A percentile compares a stretch with the other conserved stretches of the same genome.
Conservation (phyloP, 495 filamentous ascomycete species). For the Clohesyomyces aquaticus region DNA sequence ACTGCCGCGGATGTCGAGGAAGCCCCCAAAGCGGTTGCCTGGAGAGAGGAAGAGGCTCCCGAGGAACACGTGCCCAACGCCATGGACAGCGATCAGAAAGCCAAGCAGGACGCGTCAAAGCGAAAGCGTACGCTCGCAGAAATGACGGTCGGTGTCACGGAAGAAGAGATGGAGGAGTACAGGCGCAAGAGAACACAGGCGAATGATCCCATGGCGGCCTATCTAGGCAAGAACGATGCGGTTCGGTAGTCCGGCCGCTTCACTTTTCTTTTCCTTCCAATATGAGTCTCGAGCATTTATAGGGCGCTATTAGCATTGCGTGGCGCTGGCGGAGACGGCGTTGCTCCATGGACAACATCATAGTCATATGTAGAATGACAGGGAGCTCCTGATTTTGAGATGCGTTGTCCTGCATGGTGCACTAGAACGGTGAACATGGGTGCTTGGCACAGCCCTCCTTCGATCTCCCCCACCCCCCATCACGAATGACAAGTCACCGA, state of each 20-base stretch:
- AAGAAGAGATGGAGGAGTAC: conserved; percentile 83
- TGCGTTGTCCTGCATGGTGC: conserved; percentile 37
- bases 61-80: conserved; percentile 46
- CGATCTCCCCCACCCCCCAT: conserved; percentile 15
- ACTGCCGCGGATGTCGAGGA: conserved; percentile 51
- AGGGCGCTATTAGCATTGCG: conserved; percentile 29
- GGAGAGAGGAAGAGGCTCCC: conserved; percentile 43
- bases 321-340: conserved; percentile 24
- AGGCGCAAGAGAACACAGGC: conserved; percentile 68
- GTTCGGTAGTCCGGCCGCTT: conserved; percentile 29
- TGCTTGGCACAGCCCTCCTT: conserved; percentile 15
- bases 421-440: conserved; percentile 11
- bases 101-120: conserved; percentile 46
- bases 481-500: conserved; percentile 31
- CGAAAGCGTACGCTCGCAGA: conserved; percentile 76
- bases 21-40: conserved; percentile 46
- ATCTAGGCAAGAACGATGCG: conserved; percentile 64
- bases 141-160: conserved; percentile 72
- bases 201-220: conserved; percentile 84
- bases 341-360: conserved; percentile 17
- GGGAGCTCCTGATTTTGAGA: conserved; percentile 34
- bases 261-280: not conserved
- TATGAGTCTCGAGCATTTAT: conserved; percentile 6
- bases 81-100: conserved; percentile 45
- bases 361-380: conserved; percentile 32